Base-by-base conservation (phyloP, 2,329 filamentous ascomycete species). In the Colletotrichum eleusines region DNA sequence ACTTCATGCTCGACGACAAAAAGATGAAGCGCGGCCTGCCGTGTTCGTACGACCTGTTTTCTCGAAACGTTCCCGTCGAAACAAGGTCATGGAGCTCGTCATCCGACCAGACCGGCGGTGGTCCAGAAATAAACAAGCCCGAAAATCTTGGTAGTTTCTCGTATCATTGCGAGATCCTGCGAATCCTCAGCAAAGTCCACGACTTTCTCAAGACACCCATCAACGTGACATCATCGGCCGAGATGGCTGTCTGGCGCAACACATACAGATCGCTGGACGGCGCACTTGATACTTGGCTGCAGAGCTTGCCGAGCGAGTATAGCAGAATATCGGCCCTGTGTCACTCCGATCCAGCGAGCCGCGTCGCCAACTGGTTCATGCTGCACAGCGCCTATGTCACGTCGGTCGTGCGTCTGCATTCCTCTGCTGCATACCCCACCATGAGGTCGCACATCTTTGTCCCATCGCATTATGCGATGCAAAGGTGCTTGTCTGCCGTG, bases 331-430 rank as follows among this genome's bases (percentile, higher is more conserved):
- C 81, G 9, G 81, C 82, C 1, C 75, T 84, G 14, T 84, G 82
- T 48, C 82, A 84, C 73, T 83, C 82, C 6, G 82, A 84, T 23
- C 82, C 82, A 3, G 82, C 82, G 2, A 83, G 82, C 62, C 80
- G 82, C 1, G 82, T 84, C 1, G 82, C 82, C n/a, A 84, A 84
- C 72, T 84, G 82, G 82, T 83, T 84, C 69, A 82, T 84, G 81
- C 75, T 84, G 11, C 82, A 84, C 33, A 83, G 82, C 72, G 82
- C 82, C 9, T 84, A 83, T 55, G 82, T 84, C 16, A 83, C 81
- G 0, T 78, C 81, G 3, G 82, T 83, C 7, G 81, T 84, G 3
- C 79, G 83, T 0, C 75, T 84, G n/a, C 82, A 84, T 67, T 83
- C 82, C 3, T 79, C 81, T 3, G 82, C 82, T 0, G 83, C 82